Evolutionary conservation across 305 asterid genomes (phyloP), one percentile per base, ranked within the genome.

Genomic region (Fraxinus floribunda): DNA sequence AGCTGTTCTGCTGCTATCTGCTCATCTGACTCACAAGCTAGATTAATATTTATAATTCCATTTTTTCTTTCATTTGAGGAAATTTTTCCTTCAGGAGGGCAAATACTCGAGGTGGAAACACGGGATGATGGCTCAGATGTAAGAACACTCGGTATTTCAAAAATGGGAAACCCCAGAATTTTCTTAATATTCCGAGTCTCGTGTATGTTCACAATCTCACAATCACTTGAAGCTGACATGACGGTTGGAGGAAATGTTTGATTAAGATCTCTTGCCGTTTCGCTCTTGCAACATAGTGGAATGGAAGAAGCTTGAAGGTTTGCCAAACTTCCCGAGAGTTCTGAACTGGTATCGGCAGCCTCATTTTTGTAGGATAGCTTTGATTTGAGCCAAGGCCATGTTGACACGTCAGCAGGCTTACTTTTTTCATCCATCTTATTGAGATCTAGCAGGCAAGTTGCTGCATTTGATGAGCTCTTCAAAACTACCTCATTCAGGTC

Each of bases 101-200:
- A 68, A 84, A 62, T 77, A 30, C 87, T 84, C 0, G 89, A 86
- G 39, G 91, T 82, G 60, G 91, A 85, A 66, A 80, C 83, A 44
- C 29, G 73, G 64, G 85, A 79, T 5, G 88, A 57, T n/a, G 85
- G 81, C 83, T 88, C 91, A 10, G 80, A 86, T 81, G 83, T 84
- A 5, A 78, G 83, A 80, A 74, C 83, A 24, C 70, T 30, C 20
- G 83, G 73, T 32, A 24, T 80, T 81, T 89, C 93, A 77, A 89
- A 89, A 85, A 94, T 87, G 79, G 98, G 94, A 87, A 92, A 77
- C 74, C 98, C 98, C 15, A 93, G 89, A 83, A 93, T 91, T 86
- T 88, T 95, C 82, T 89, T 85, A 29, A 86, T 89, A 75, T 85
- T 84, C 72, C 29, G 88, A 81, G 81, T 84, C 86, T 83, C 87